These are phyloP conservation scores for Phaeomoniella chlamydospora DNA, from an alignment of 2,329 filamentous ascomycete genomes.

Conservation along the genomic window DNA sequence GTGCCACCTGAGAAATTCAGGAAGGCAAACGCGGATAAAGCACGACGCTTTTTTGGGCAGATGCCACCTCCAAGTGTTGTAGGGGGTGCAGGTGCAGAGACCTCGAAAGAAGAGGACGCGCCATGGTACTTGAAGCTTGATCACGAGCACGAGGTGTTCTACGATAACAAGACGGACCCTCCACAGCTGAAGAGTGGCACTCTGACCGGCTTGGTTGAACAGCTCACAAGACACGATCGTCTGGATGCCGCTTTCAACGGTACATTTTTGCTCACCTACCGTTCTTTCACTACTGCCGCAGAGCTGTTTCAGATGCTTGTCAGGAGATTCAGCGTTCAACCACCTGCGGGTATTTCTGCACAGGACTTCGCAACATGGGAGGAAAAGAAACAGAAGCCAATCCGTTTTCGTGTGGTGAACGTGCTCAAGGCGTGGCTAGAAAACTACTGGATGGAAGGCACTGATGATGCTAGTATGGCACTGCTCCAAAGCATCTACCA, in stretches of 20 bases:
- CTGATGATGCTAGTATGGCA: conserved; percentile 67
- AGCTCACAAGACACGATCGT: conserved; percentile 89
- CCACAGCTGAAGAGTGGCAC: conserved; percentile 79
- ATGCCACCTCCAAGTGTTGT: conserved; percentile 19
- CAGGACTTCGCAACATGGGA: conserved; percentile 76
- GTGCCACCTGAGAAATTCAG: conserved; percentile 19
- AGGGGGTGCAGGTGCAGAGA: conserved; percentile 13
- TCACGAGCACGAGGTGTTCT: conserved; percentile 76
- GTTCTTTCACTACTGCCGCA: conserved; percentile 79
- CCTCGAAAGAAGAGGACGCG: conserved; percentile 47
- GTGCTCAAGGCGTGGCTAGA: conserved; percentile 98
- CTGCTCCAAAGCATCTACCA: conserved; percentile 78
- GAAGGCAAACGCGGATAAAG: conserved; percentile 28
- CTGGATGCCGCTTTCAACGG: conserved; percentile 93
- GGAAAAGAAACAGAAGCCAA: conserved; percentile 88
- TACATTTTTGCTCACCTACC: conserved; percentile 92
- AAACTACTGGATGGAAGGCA: conserved; percentile 96
- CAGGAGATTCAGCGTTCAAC: conserved; percentile 82
- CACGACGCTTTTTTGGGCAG: conserved; percentile 31
- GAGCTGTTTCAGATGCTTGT: conserved; percentile 90
- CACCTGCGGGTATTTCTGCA: conserved; percentile 63
- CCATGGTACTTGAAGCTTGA: conserved; percentile 78
- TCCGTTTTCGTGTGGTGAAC: conserved; percentile 90
- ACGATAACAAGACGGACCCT: conserved; percentile 66
- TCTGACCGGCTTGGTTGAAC: conserved; percentile 76